Conservation (phyloP, 2,329 filamentous ascomycete genomes). For the Magnaporthiopsis incrustans region DNA sequence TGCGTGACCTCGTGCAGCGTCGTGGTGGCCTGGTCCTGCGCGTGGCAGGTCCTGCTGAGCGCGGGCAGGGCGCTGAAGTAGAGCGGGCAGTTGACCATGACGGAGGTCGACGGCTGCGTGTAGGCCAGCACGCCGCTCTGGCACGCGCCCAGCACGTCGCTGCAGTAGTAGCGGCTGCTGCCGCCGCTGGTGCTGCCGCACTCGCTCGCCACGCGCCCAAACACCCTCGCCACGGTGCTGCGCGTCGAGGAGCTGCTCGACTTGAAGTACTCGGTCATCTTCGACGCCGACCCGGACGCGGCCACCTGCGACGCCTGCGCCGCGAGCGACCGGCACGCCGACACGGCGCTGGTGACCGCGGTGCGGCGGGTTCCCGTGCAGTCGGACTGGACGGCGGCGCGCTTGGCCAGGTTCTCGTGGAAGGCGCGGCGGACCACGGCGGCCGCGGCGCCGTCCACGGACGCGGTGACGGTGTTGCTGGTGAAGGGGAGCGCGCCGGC, state of each 20-base stretch:
- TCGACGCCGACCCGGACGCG: slow-evolving; percentile 36
- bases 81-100: slow-evolving; percentile 54
- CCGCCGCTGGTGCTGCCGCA: slow-evolving; percentile 42
- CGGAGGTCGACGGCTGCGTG: slow-evolving; percentile 43
- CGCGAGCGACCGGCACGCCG: slow-evolving; percentile 46
- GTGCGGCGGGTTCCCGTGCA: slow-evolving; percentile 41
- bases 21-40: slow-evolving; percentile 58
- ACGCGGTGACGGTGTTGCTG: slow-evolving; percentile 50
- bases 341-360: slow-evolving; percentile 41
- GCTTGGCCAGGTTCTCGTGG: slow-evolving; percentile 32
- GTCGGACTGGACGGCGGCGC: slow-evolving; percentile 42
- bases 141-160: slow-evolving; percentile 48
- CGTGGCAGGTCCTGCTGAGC: slow-evolving; percentile 45
- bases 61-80: slow-evolving; percentile 49
- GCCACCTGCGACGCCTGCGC: slow-evolving; percentile 43
- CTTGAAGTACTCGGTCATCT: slow-evolving; percentile 58
- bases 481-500: slow-evolving; percentile 46
- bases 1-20: slow-evolving; percentile 60
- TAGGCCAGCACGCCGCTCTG: slow-evolving; percentile 47
- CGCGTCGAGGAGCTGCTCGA: slow-evolving; percentile 37
- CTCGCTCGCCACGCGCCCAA: slow-evolving; percentile 43
- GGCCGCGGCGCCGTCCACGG: slow-evolving; percentile 48
- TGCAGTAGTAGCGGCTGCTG: slow-evolving; percentile 48
- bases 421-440: slow-evolving; percentile 39
- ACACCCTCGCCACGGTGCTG: slow-evolving; percentile 42